These are phyloP conservation scores for Arctium lappa DNA, from an alignment of 129 eudicot species.

Conservation along the genomic window DNA sequence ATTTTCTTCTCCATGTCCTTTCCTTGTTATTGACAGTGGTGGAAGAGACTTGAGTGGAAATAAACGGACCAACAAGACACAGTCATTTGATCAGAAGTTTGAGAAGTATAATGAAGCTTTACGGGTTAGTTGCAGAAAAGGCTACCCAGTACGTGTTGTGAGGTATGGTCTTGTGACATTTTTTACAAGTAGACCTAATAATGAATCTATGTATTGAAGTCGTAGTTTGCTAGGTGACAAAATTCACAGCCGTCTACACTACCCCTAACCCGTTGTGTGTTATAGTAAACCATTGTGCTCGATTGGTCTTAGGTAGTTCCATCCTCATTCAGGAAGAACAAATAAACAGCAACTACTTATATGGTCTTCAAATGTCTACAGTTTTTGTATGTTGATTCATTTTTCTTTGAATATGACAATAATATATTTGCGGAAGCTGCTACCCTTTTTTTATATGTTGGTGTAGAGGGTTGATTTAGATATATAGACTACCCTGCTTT, in stretches of 20 bases:
- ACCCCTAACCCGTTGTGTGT: background rate
- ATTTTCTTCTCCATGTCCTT: background rate
- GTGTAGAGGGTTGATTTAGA: background rate
- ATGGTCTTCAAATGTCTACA: background rate
- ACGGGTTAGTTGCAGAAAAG: slow-evolving; percentile 80
- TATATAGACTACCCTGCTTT: too few relatives aligned
- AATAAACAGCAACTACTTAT: background rate
- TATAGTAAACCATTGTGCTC: background rate
- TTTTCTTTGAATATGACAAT: background rate
- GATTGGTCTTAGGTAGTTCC: background rate
- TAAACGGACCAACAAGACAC: slow-evolving; percentile 82
- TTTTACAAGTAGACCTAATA: background rate
- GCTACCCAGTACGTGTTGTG: slow-evolving; percentile 91
- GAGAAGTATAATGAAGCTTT: slow-evolving; percentile 70
- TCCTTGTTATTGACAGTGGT: slow-evolving; percentile 49
- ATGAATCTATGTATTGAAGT: background rate
- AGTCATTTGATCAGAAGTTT: slow-evolving; percentile 84
- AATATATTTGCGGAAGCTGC: background rate
- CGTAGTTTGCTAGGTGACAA: background rate
- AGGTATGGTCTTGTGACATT: slow-evolving; percentile 46
- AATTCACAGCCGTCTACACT: background rate
- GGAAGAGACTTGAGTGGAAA: slow-evolving; percentile 91
- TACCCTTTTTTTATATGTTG: background rate
- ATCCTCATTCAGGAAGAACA: background rate
- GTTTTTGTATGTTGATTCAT: background rate